Evolutionary conservation across 495 filamentous ascomycete genomes (phyloP).

Genomic region (Durotheca rogersii): DNA sequence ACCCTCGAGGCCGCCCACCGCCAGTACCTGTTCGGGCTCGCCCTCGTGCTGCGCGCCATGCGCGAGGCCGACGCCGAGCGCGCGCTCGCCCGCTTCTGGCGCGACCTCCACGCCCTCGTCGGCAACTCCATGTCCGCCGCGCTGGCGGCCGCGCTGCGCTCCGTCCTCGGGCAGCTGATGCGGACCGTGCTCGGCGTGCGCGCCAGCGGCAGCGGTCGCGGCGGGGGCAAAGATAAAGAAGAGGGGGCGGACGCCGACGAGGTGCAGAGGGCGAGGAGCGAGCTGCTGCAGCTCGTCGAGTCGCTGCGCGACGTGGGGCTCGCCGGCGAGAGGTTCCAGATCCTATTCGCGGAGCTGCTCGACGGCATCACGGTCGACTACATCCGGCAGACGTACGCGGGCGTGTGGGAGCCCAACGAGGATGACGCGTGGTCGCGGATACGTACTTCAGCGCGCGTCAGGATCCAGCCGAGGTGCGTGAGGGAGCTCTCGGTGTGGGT

Average conservation of each 20-base stretch:
- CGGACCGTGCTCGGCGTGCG: slow-evolving; percentile 58
- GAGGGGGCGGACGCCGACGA: slow-evolving; percentile 13
- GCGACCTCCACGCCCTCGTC: slow-evolving; percentile 65
- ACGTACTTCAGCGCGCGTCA: slow-evolving; percentile 11
- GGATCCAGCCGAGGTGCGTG: slow-evolving; percentile 51
- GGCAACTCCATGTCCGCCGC: slow-evolving; percentile 61
- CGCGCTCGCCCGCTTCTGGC: slow-evolving; percentile 52
- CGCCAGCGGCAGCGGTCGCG: slow-evolving; percentile 20
- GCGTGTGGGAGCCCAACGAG: slow-evolving; percentile 50
- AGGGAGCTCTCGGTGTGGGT: slow-evolving; percentile 66
- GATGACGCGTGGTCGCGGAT: slow-evolving; percentile 25
- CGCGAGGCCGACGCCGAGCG: slow-evolving; percentile 33
- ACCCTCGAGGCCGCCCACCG: slow-evolving; percentile 52
- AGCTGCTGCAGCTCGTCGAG: slow-evolving; percentile 58
- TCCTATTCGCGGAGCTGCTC: slow-evolving; percentile 75
- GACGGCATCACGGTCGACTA: slow-evolving; percentile 66
- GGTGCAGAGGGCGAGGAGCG: slow-evolving; percentile 45
- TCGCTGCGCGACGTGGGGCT: slow-evolving; percentile 70
- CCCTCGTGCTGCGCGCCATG: slow-evolving; percentile 45
- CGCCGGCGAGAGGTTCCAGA: slow-evolving; percentile 71
- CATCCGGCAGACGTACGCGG: slow-evolving; percentile 60
- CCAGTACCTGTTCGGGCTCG: slow-evolving; percentile 52
- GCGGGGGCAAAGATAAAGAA: slow-evolving; percentile 5
- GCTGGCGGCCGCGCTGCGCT: slow-evolving; percentile 53
- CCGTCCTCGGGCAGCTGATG: slow-evolving; percentile 55